Base-by-base conservation (phyloP, 257 asterid species). In the Haberlea rhodopensis region DNA sequence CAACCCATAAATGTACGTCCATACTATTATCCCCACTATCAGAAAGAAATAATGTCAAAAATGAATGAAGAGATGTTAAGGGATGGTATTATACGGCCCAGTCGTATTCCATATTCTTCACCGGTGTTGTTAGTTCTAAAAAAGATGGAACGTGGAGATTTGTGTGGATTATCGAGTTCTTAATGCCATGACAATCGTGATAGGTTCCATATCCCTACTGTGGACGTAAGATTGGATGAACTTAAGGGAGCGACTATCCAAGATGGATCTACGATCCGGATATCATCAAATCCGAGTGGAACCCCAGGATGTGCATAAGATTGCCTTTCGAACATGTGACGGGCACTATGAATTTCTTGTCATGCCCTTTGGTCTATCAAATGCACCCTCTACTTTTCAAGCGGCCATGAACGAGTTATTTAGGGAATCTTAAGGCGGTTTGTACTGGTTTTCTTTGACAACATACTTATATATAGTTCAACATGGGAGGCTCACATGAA, bases 311-410 rank as follows among this genome's bases (percentile, higher is more conserved):
- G 22, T 43, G 23, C 22, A 15, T 1, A 61, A 61, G 29, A 61
- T 34, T 1, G 37, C 66, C 0, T 59, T 59, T 19, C 18, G 28
- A 0, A 59, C 64, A 1, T 22, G 13, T 16, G 64, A 58, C 1
- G 49, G 64, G 5, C 49, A 59, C 16, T 59, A 31, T 59, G 49
- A 61, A 23, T 61, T 40, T 8, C 1, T 61, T 0, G 66, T 61
- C 3, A 61, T 61, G 66, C 66, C 66, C 0, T 61, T 61, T 43
- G 66, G 66, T 0, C 13, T 61, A 19, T 8, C 55, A 0, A 61
- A 61, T 8, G 37, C 66, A 22, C 66, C 66, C 0, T 24, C 66
- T 1, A 61, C 55, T 0, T 61, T 61, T 6, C 54, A 61, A 15
- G 34, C 34, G 3, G 21, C 28, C 8, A n/a, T n/a, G n/a, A n/a